Evolutionary conservation across 2,329 filamentous ascomycete genomes (phyloP).

Genomic region (Phialemonium atrogriseum): DNA sequence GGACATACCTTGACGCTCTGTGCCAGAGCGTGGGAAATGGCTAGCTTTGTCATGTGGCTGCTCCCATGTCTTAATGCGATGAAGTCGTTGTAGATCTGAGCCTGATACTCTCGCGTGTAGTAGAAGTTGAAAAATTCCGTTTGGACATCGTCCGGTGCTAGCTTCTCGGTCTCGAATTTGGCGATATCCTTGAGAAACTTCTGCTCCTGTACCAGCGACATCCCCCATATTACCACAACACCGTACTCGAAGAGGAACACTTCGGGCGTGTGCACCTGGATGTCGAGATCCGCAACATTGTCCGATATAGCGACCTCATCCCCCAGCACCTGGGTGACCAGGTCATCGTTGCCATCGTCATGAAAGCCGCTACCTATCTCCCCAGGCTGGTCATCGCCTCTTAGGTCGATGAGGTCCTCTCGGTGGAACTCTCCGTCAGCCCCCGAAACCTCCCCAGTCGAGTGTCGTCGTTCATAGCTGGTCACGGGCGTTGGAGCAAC

Average conservation of each 20-base stretch:
- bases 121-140: conserved; percentile 99
- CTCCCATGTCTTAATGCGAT: conserved; percentile 89
- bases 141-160: conserved; percentile 82
- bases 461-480: conserved; percentile 60
- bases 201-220: conserved; percentile 83
- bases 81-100: conserved; percentile 98
- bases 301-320: conserved; percentile 27
- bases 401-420: conserved; percentile 57
- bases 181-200: conserved; percentile 88
- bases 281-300: conserved; percentile 66
- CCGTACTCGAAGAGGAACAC: conserved; percentile 96
- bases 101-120: conserved; percentile 95
- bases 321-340: conserved; percentile 13
- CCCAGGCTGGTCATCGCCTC: conserved; percentile 27
- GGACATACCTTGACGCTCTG: conserved; percentile 78
- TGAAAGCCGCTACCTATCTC: conserved; percentile 19
- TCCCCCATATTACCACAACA: conserved; percentile 97
- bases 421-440: conserved; percentile 47
- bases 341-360: conserved; percentile 26
- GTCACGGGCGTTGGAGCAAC: conserved; percentile 29
- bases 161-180: conserved; percentile 88
- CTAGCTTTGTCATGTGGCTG: conserved; percentile 97
- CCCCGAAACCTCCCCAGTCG: conserved; percentile 64
- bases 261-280: conserved; percentile 81
- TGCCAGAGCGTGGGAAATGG: conserved; percentile 89